Conservation (phyloP, 371 early-diverging fungal genomes). For the Rhizopus microsporus region DNA sequence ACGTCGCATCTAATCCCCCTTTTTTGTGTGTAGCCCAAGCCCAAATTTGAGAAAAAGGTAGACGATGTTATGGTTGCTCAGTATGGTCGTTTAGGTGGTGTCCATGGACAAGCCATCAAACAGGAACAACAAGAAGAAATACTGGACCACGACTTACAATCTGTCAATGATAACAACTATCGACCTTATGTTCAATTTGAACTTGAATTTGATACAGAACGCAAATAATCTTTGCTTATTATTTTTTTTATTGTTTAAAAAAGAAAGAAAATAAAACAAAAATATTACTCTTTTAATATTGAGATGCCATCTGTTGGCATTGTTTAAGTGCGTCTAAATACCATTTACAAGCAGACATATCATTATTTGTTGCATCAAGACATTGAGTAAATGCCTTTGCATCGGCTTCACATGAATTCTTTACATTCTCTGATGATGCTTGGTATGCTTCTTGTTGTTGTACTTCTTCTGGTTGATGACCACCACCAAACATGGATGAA, state of each 20-base stretch:
- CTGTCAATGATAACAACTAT: slow-evolving; percentile 84
- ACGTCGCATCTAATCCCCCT: slow-evolving; percentile 12
- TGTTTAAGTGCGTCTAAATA: slow-evolving; percentile 87
- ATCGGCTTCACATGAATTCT: slow-evolving; percentile 77
- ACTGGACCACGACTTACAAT: slow-evolving; percentile 80
- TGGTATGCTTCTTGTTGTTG: slow-evolving; percentile 35
- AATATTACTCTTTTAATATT: slow-evolving; percentile 19
- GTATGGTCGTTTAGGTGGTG: slow-evolving; percentile 68
- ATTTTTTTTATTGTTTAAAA: not conserved
- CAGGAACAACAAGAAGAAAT: slow-evolving; percentile 53
- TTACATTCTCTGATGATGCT: slow-evolving; percentile 24
- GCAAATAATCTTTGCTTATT: slow-evolving; percentile 26
- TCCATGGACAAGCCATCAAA: slow-evolving; percentile 50
- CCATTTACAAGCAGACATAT: slow-evolving; percentile 80
- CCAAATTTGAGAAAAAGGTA: slow-evolving; percentile 77
- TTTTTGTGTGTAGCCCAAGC: slow-evolving; percentile 55
- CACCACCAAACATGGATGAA: slow-evolving; percentile 72
- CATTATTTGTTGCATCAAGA: slow-evolving; percentile 78
- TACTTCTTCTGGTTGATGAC: slow-evolving; percentile 25
- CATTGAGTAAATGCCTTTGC: slow-evolving; percentile 85
- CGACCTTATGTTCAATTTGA: slow-evolving; percentile 88
- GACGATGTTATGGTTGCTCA: slow-evolving; percentile 68
- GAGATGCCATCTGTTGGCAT: slow-evolving; percentile 72
- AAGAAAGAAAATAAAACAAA: no score
- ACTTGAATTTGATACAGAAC: slow-evolving; percentile 61